Evolutionary conservation across 805 yeast genomes (phyloP), one percentile per base, ranked within the genome.

Genomic region (Cyberlindnera petersonii): DNA sequence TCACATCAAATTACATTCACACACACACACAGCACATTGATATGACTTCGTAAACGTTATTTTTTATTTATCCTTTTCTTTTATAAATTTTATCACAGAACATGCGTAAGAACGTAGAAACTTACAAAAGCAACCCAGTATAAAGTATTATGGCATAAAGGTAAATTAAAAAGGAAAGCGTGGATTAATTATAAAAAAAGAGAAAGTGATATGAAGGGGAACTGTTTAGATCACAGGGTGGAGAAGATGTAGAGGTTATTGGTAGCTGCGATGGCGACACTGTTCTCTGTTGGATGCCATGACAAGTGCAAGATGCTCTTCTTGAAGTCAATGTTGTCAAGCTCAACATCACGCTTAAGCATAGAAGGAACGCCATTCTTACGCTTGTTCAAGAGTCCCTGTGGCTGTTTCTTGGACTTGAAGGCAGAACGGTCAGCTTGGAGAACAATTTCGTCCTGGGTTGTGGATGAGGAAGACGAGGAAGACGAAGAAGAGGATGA

Each of bases 381-480:
- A 26, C 60, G 52, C 39, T 53, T 49, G 39, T 38, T 47, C 30
- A 37, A 18, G n/a, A 38, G 15, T 3, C 37, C 31, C 21, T 37
- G 39, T 19, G 40, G 49, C 26, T 42, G 47, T 56, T 82, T 83
- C 64, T 84, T 83, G 39, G 83, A 79, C 64, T 87, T 87, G 70
- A 93, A 89, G 24, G 96, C 97, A 31, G 89, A 80, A 71, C 93
- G 93, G 65, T 93, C 98, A n/a, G 98, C 98, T 64, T 91, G 97
- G 58, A 93, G 74, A 18, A 86, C 77, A 47, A 93, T 82, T 59
- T 86, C 91, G 41, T 64, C 62, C 20, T 36, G 40, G 40, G 45
- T 32, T 16, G 42, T 9, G 16, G 46, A 33, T 16, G 42, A 10
- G 16, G 46, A 33, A 14, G 42, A 10, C 16, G 46, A 43, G 22